phyloP scores from a whole-genome alignment of 2,329 filamentous ascomycete species.

The Xylariales sp. region DNA sequence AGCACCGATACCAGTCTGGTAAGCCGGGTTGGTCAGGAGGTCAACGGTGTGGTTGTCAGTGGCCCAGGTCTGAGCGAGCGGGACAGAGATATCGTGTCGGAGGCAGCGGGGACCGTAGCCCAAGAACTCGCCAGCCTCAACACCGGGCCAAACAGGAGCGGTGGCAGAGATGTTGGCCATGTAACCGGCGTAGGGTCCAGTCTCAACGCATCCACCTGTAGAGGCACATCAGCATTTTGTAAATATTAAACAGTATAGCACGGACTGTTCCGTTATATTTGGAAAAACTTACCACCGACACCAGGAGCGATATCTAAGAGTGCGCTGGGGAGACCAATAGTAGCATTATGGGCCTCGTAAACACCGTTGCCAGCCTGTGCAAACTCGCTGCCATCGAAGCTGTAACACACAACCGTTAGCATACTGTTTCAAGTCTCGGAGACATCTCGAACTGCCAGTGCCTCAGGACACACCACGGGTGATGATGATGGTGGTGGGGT shows the following conservation, averaged over 20 bases:
- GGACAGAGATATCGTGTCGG: constrained; percentile 8
- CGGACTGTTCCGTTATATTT: background rate
- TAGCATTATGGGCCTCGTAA: constrained; percentile 8
- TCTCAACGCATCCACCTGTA: constrained; percentile 27
- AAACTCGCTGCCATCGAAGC: constrained; percentile 29
- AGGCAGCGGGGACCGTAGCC: constrained; percentile 13
- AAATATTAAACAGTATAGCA: background rate
- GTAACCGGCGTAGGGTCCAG: constrained; percentile 21
- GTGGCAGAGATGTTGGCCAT: constrained; percentile 18
- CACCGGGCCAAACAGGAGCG: constrained; percentile 17
- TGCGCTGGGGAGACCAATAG: constrained; percentile 13
- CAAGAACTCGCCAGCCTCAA: constrained; percentile 16
- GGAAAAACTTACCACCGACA: background rate
- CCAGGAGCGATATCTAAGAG: constrained; percentile 7
- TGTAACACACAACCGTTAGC: background rate
- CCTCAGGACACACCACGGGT: background rate
- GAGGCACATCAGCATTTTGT: background rate
- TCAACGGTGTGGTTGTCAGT: constrained; percentile 14
- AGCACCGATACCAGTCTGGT: constrained; percentile 8
- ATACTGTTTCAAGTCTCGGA: background rate
- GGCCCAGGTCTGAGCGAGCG: constrained; percentile 13
- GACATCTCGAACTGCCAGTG: background rate
- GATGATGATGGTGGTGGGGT: too few relatives aligned
- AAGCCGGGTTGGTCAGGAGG: constrained; percentile 16
- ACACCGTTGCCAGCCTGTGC: constrained; percentile 27